Base-by-base conservation (phyloP, 352 stramenopile species). In the Globisporangium rhizosaccharum region DNA sequence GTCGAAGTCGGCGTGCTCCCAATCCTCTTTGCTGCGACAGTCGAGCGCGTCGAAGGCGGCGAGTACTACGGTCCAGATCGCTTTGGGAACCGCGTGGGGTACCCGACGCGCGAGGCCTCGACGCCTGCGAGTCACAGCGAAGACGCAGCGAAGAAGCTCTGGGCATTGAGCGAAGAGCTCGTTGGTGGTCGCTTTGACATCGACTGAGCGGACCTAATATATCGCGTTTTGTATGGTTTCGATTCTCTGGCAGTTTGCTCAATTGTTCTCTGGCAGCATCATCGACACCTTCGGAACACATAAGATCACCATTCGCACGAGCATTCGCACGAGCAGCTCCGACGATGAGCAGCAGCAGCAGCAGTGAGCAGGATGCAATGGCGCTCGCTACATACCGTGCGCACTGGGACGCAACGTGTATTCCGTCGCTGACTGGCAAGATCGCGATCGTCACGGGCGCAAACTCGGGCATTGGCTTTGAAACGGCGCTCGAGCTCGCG, bases 381-480 rank as follows among this genome's bases (percentile, higher is more conserved):
- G 46, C 45, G 51, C 25, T 57, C 36, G 15, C 37, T 36, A 8
- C 41, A 28, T 26, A 36, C 9, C 28, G 44, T 28, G 30, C 23
- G 12, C 18, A 47, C 0, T 71, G 67, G 67, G 60, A 74, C 25
- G 53, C 15, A 14, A 56, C 61, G 8, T 33, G 42, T 45, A 76
- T 85, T 33, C 42, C 65, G 26, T 68, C 72, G 14, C 63, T 75
- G 58, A 25, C 49, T 11, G 72, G 57, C 36, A 94, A 79, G 30
- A 46, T 95, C 30, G 85, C 71, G 20, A 67, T 96, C 65, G 82
- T 96, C 30, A 96, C 88, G 1, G 88, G 88, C 20, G 70, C 67
- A 50, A 96, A 92, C 64, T 85, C 79, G 15, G 85, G 88, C n/a
- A 85, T 97, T 57, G 87, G 88, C 23, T 89, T 79, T 49, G 74